Evolutionary conservation across 2,329 filamentous ascomycete species (phyloP).

Genomic region (Clonostachys rhizophaga): DNA sequence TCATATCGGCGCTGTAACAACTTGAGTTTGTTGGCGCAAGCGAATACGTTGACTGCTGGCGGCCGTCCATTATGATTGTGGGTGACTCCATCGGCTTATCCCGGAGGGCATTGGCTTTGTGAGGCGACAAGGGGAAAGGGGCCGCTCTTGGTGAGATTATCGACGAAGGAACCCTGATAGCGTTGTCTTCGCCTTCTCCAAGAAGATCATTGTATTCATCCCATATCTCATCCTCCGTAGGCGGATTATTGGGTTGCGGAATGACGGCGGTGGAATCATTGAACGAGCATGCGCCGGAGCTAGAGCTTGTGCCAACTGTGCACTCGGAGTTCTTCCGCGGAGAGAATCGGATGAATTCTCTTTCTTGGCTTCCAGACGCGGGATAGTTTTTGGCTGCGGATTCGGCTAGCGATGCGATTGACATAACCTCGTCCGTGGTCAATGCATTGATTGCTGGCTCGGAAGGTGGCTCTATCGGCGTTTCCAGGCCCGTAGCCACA

Average conservation of each 20-base stretch:
- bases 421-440: conserved; percentile 21
- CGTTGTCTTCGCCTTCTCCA: conserved; percentile 47
- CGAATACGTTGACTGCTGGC: conserved; percentile 23
- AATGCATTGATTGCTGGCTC: conserved; percentile 25
- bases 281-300: conserved; percentile 59
- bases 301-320: conserved; percentile 46
- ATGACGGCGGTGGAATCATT: conserved; percentile 62
- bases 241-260: conserved; percentile 55
- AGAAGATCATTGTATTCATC: conserved; percentile 89
- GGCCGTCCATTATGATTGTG: conserved; percentile 27
- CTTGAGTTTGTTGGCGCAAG: conserved; percentile 38
- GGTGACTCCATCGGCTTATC: conserved; percentile 40
- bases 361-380: conserved; percentile 7
- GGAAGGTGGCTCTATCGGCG: conserved; percentile 13
- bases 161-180: conserved; percentile 38
- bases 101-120: conserved; percentile 28
- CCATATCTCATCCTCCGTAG: conserved; percentile 86
- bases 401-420: conserved; percentile 19
- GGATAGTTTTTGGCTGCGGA: conserved; percentile 5
- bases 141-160: conserved; percentile 51
- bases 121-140: conserved; percentile 51
- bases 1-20: conserved; percentile 50
- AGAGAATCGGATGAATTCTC: conserved; percentile 72
- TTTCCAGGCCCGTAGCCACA: conserved; percentile 40
- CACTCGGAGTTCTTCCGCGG: conserved; percentile 67